Evolutionary conservation across 2,329 filamentous ascomycete genomes (phyloP), one percentile per base, ranked within the genome.

Genomic region (Aspergillus udagawae): DNA sequence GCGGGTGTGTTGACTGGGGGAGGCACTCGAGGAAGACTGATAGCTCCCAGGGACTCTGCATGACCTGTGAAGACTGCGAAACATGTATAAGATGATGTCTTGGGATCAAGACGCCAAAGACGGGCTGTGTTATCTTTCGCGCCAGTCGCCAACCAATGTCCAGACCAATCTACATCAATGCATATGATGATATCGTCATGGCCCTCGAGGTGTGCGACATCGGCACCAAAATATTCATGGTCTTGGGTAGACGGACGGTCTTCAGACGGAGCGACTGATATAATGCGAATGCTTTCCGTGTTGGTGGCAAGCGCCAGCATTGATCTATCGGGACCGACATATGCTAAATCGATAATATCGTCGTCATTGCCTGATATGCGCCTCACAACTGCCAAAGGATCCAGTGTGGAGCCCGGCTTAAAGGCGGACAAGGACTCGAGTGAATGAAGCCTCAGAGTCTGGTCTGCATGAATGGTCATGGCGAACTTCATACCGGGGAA

Each of bases 151-250:
- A 99, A 84, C 94, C 94, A 99, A 72, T 94, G 87, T 0, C 95
- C 95, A 9, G 94, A 97, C 91, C 92, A 96, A 75, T 99, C 94
- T 2, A 91, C 87, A 70, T 97, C 92, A 44, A 99, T 80, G 57
- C 92, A 92, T 65, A 99, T 96, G 59, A 99, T 90, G 52, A 99
- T 97, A 65, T 99, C 94, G 51, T 92, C 87, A 65, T 99, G 94
- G 1, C 94, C 94, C 69, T 90, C 91, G 1, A 99, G 81, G 25
- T 94, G 79, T 2, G 87, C 90, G 42, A 96, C 82, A 68, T 99
- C 94, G 59, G 92, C 90, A 14, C 94, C 94, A 72, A 97, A 97
- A 70, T 92, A 94, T 25, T 72, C 27, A 80, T 79, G 29, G 42
- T 63, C 66, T 38, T 70, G 66, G 4, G 75, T 74, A 12, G 67